Percentiles rank a stretch among this genome's conserved stretches.
Evolutionary conservation across 2,329 filamentous ascomycete genomes (phyloP).

Genomic region (Colletotrichum sp.): DNA sequence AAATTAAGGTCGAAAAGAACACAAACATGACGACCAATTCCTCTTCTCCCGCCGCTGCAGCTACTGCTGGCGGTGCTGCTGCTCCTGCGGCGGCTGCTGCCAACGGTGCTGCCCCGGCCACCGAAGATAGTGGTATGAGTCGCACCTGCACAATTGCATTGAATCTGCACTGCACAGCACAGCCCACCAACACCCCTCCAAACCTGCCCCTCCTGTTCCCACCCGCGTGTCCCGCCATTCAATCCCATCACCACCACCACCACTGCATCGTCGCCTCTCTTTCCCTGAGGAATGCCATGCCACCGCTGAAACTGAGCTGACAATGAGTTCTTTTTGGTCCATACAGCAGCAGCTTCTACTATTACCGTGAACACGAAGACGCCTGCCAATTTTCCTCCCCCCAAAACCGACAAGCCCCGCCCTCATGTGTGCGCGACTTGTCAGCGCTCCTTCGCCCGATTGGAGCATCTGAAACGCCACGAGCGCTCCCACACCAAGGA

Average conservation of each 20-base stretch:
- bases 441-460: conserved; percentile 86
- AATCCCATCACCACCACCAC: conserved; percentile 20
- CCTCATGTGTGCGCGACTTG: conserved; percentile 95
- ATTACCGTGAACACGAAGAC: conserved; percentile 56
- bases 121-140: conserved; percentile 44
- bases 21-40: conserved; percentile 41
- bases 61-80: conserved; percentile 26
- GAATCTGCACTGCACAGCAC: conserved; percentile 7
- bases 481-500: conserved; percentile 98
- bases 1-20: conserved; percentile 39
- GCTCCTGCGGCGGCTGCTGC: conserved; percentile 27
- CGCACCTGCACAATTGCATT: conserved; percentile 28
- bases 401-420: conserved; percentile 96
- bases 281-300: background rate
- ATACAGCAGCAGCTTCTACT: conserved; percentile 44
- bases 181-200: conserved; percentile 21
- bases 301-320: conserved; percentile 29
- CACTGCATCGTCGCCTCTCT: background rate
- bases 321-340: conserved; percentile 11
- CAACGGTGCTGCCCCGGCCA: conserved; percentile 27
- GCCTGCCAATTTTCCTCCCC: conserved; percentile 68
- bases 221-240: conserved; percentile 3
- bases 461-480: conserved; percentile 97
- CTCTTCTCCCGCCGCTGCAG: conserved; percentile 32
- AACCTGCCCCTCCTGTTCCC: conserved; percentile 34